phyloP scores from a whole-genome alignment of 2,329 filamentous ascomycete genomes.

The Blastomyces emzantsi region DNA sequence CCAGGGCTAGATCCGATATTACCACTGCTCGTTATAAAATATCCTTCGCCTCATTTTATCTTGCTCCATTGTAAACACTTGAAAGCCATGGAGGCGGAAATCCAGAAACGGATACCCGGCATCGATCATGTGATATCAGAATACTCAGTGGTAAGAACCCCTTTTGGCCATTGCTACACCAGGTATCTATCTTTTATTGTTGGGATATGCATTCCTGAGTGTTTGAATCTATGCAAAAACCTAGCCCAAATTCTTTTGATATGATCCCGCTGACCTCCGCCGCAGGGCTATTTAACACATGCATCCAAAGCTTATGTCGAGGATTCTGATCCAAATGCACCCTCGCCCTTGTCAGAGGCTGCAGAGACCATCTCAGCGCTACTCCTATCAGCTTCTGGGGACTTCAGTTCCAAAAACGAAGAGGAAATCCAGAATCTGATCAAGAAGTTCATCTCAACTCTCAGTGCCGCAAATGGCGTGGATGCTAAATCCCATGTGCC shows the following conservation, averaged over 20 bases:
- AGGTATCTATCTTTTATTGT: neutral
- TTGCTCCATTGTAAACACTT: conserved; percentile 16
- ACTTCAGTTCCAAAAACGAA: conserved; percentile 62
- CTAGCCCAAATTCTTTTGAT: neutral
- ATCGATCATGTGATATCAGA: conserved; percentile 84
- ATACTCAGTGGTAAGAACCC: conserved; percentile 59
- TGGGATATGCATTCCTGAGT: neutral
- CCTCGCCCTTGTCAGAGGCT: conserved; percentile 74
- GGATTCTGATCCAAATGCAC: conserved; percentile 59
- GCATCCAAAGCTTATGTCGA: conserved; percentile 74
- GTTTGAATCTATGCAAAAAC: conserved; percentile 7
- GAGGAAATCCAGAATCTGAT: conserved; percentile 74
- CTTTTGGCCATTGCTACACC: neutral
- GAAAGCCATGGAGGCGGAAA: conserved; percentile 70
- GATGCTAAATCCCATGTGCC: conserved; percentile 60
- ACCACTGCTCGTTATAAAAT: neutral
- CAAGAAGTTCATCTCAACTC: conserved; percentile 76
- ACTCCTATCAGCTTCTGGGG: conserved; percentile 84
- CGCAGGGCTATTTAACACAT: conserved; percentile 76
- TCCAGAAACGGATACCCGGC: conserved; percentile 71
- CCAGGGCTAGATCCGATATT: conserved; percentile 9
- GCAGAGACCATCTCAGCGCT: conserved; percentile 77
- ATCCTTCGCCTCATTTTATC: conserved; percentile 9
- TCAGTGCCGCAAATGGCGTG: conserved; percentile 62
- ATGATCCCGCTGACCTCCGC: neutral